Evolutionary conservation across 768 basidiomycete genomes (phyloP).

Genomic region (Auricularia heimuer): DNA sequence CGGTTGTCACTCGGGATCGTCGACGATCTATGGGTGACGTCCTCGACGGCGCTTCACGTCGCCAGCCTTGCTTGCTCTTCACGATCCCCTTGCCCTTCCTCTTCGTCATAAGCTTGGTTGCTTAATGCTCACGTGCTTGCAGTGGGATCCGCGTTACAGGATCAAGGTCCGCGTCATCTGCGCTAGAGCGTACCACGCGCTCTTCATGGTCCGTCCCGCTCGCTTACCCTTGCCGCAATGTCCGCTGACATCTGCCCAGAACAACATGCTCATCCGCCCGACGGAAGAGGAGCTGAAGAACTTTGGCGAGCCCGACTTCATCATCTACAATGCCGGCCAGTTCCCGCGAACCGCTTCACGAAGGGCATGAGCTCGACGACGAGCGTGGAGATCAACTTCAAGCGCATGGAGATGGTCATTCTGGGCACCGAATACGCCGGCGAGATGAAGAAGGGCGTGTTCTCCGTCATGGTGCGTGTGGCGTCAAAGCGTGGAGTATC

Average conservation of each 20-base stretch:
- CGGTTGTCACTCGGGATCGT: neutral
- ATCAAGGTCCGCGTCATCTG: constrained; percentile 99
- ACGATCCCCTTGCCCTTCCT: too few species aligned
- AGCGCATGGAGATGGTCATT: constrained; percentile 99
- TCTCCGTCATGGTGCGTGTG: constrained; percentile 80
- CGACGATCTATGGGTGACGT: neutral
- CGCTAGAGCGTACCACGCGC: constrained; percentile 94
- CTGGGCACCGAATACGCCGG: constrained; percentile 97
- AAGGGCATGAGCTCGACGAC: constrained; percentile 99
- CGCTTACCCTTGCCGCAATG: constrained; percentile 5
- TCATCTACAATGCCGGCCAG: constrained; percentile 99
- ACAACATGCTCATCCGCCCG: constrained; percentile 99
- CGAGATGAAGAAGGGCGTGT: constrained; percentile 99
- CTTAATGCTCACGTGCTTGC: constrained; percentile 9
- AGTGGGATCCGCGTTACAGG: constrained; percentile 95
- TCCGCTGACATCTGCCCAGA: constrained; percentile 33
- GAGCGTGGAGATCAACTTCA: constrained; percentile 99
- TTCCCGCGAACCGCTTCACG: constrained; percentile 99
- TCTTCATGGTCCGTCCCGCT: constrained; percentile 77
- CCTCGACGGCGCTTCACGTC: too few species aligned
- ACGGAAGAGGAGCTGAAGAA: constrained; percentile 86
- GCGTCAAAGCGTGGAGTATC: too few species aligned
- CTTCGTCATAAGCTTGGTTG: neutral
- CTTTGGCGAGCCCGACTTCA: constrained; percentile 98
- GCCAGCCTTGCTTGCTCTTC: too few species aligned